A percentile compares a stretch with the other conserved stretches of the same genome.
These are phyloP conservation scores for Pelargonium cotyledonis DNA, from an alignment of 441 rosid species.

Conservation along the genomic window DNA sequence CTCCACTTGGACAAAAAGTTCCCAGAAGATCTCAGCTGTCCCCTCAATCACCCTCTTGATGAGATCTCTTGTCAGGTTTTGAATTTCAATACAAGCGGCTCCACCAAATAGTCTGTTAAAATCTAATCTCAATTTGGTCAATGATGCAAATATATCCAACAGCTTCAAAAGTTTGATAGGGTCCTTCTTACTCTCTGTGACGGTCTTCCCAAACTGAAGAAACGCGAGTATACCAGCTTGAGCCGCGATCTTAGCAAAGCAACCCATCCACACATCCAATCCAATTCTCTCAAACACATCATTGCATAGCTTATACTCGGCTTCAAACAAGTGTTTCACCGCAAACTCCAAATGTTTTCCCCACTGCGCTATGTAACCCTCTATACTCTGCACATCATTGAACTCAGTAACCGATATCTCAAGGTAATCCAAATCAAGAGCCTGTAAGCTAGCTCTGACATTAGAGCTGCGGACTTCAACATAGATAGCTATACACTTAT, in stretches of 20 bases:
- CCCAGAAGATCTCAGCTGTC: constrained; percentile 90
- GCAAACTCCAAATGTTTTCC: constrained; percentile 97
- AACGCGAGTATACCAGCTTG: constrained; percentile 92
- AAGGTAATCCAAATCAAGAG: constrained; percentile 84
- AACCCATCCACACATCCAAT: constrained; percentile 82
- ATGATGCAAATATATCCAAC: constrained; percentile 73
- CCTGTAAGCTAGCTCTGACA: constrained; percentile 84
- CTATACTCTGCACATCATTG: constrained; percentile 84
- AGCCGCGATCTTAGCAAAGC: constrained; percentile 92
- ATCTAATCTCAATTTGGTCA: constrained; percentile 81
- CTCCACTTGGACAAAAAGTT: constrained; percentile 80
- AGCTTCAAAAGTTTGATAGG: constrained; percentile 88
- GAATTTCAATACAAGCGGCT: constrained; percentile 80
- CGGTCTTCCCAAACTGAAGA: constrained; percentile 90
- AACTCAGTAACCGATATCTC: constrained; percentile 82
- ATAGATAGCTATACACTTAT: constrained; percentile 68
- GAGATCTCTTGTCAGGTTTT: constrained; percentile 88
- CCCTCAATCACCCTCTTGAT: constrained; percentile 82
- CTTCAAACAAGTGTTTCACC: constrained; percentile 92
- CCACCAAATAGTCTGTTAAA: constrained; percentile 94
- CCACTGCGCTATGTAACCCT: constrained; percentile 79
- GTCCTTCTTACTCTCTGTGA: constrained; percentile 83
- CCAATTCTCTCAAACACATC: constrained; percentile 91
- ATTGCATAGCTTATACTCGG: constrained; percentile 81
- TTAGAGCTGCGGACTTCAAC: constrained; percentile 82